A percentile compares a stretch with the other conserved stretches of the same genome.
Evolutionary conservation across 176 grass and related monocot species (phyloP).

Genomic region (Thalia dealbata): DNA sequence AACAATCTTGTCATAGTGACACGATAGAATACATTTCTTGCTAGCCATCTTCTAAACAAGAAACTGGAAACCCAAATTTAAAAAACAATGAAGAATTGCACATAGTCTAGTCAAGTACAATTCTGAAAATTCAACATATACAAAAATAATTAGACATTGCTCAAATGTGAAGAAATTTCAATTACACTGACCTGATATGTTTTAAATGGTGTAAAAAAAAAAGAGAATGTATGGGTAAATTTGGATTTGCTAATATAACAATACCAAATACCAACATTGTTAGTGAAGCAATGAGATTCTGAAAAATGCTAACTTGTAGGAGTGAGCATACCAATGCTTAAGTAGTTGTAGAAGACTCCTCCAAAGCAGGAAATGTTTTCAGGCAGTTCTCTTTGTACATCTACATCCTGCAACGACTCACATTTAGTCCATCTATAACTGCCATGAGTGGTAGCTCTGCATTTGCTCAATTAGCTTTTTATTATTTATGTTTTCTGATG

Average conservation of each 20-base stretch:
- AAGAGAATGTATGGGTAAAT: not conserved
- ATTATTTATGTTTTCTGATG: too few species aligned
- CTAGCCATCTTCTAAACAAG: not conserved
- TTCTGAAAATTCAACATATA: not conserved
- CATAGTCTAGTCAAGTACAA: not conserved
- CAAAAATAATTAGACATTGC: not conserved
- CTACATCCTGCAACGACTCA: slow-evolving; percentile 42
- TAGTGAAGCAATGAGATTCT: not conserved
- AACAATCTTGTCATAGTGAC: not conserved
- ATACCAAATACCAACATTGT: not conserved
- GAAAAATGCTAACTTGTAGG: slow-evolving; percentile 4
- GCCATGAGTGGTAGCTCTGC: too few species aligned
- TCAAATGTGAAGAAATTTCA: not conserved
- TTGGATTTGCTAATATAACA: not conserved
- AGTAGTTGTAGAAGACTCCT: slow-evolving; percentile 94
- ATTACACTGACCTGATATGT: not conserved
- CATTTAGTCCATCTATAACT: not conserved
- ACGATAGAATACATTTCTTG: not conserved
- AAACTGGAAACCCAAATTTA: not conserved
- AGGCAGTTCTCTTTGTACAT: slow-evolving; percentile 51
- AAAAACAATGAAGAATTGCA: not conserved
- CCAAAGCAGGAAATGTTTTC: slow-evolving; percentile 69
- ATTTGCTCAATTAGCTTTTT: not conserved
- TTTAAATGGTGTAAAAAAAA: not conserved
- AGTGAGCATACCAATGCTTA: slow-evolving; percentile 66